phyloP scores from a whole-genome alignment of 768 basidiomycete species.

The Hydnum rufescens region DNA sequence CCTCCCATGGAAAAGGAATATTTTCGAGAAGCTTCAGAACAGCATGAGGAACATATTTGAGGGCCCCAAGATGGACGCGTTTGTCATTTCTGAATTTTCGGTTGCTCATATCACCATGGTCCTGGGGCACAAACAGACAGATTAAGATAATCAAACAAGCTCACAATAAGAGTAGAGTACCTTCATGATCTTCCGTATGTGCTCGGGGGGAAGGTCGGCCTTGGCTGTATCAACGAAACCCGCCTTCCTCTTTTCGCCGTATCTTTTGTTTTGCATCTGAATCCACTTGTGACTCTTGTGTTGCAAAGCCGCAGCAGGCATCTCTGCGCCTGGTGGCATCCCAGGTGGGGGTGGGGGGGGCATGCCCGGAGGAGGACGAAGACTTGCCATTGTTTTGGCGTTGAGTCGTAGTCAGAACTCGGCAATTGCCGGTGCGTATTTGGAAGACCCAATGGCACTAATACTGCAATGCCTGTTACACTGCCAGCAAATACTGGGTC shows the following conservation, averaged over 20 bases:
- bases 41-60: constrained; percentile 93
- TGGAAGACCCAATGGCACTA: too few species aligned
- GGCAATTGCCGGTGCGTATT: too few species aligned
- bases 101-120: constrained; percentile 99
- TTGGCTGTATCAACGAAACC: constrained; percentile 87
- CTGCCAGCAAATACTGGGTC: too few species aligned
- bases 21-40: constrained; percentile 99
- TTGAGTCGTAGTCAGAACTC: too few species aligned
- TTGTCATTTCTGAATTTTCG: constrained; percentile 99
- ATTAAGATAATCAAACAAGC: background rate
- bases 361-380: constrained; percentile 20
- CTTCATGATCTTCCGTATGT: constrained; percentile 72
- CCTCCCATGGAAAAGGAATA: constrained; percentile 90
- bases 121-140: constrained; percentile 39
- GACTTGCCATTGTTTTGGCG: constrained; percentile 7
- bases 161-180: background rate
- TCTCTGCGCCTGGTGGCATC: constrained; percentile 13
- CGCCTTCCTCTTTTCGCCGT: constrained; percentile 77
- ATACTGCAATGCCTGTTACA: too few species aligned
- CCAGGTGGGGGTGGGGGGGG: constrained; percentile 13
- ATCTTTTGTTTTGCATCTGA: constrained; percentile 81
- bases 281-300: constrained; percentile 95
- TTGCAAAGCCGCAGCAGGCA: constrained; percentile 52
- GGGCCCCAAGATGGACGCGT: constrained; percentile 92
- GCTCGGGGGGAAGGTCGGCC: constrained; percentile 90